Conservation (phyloP, 208 protist species). For the Leishmania amazonensis region DNA sequence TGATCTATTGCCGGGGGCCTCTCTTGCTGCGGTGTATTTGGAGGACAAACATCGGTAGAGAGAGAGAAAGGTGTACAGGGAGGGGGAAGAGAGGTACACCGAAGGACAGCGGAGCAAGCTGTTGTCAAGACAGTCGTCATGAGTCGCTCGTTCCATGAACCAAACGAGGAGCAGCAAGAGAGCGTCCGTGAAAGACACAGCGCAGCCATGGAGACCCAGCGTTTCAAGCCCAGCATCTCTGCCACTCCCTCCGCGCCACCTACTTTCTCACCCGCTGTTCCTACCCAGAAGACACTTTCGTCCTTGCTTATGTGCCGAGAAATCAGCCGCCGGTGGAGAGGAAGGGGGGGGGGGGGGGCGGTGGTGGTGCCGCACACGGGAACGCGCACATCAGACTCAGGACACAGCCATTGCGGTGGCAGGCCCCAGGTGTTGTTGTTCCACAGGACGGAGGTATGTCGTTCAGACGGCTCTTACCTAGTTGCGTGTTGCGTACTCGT, state of each 20-base stretch:
- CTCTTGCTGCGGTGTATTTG: background rate
- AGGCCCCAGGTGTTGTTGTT: slow-evolving; percentile 22
- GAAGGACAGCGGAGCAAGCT: background rate
- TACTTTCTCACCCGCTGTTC: no score
- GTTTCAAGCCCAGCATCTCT: no score
- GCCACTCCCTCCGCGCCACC: no score
- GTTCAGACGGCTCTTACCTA: slow-evolving; percentile 42
- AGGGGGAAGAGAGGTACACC: background rate
- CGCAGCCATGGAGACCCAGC: no score
- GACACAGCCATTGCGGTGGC: slow-evolving; percentile 29
- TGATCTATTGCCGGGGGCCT: background rate
- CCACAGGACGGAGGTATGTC: slow-evolving; percentile 30
- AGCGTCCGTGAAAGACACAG: no score
- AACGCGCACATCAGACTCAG: slow-evolving; percentile 10
- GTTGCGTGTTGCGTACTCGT: slow-evolving; percentile 24
- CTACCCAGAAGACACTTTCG: no score
- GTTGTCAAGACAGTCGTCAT: background rate
- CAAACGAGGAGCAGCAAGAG: background rate
- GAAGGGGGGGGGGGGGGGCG: no score
- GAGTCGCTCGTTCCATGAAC: background rate
- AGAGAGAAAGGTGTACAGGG: background rate
- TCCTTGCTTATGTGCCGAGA: no score
- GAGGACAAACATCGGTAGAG: background rate
- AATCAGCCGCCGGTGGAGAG: background rate
- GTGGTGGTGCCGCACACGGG: background rate